Conservation (phyloP, 2,329 filamentous ascomycete genomes). For the Falciphora oryzae region DNA sequence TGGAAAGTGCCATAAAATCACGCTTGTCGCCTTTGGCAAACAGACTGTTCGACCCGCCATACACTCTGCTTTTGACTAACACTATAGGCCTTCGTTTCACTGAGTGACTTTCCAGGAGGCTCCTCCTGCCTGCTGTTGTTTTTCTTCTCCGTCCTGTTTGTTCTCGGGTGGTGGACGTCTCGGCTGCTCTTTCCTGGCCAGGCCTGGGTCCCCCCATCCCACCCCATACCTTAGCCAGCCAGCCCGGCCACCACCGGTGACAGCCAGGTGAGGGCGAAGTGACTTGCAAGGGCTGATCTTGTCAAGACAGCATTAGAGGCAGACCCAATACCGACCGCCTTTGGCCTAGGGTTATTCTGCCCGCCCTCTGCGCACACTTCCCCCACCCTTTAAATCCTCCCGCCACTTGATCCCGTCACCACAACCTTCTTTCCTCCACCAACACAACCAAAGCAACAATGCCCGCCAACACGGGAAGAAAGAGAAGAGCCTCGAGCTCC, state of each 20-base stretch:
- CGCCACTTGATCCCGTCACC: neutral
- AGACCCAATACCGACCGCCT: too few relatives aligned
- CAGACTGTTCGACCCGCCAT: too few relatives aligned
- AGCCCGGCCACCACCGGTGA: neutral
- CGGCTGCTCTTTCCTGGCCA: neutral
- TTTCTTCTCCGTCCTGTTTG: neutral
- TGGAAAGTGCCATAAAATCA: too few relatives aligned
- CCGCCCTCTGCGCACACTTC: neutral
- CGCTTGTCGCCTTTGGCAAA: too few relatives aligned
- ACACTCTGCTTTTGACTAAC: too few relatives aligned
- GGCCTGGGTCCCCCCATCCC: neutral
- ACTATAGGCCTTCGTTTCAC: too few relatives aligned
- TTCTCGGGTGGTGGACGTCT: neutral
- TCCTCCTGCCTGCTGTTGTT: neutral
- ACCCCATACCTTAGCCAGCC: neutral
- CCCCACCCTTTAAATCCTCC: neutral
- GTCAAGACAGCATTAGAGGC: neutral
- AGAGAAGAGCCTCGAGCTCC: neutral
- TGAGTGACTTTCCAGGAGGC: too few relatives aligned
- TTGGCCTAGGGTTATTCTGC: too few relatives aligned
- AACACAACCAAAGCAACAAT: neutral
- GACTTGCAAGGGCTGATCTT: neutral
- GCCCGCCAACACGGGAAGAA: neutral
- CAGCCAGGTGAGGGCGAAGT: too few relatives aligned
- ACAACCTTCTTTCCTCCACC: neutral